These are phyloP conservation scores for Suaeda aralocaspica DNA, from an alignment of 148 eudicot species.

Conservation along the genomic window DNA sequence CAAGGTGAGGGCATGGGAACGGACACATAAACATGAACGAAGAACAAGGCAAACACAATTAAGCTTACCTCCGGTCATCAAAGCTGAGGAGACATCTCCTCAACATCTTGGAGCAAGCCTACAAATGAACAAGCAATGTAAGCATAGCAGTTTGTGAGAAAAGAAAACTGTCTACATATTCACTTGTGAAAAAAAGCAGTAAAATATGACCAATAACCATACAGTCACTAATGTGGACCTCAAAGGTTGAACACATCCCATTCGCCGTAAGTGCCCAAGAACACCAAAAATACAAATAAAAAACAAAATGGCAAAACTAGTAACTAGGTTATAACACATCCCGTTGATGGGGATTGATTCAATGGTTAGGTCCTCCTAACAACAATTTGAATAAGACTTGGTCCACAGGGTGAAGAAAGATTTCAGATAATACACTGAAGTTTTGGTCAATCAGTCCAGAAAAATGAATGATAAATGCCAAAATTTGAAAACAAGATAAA, in stretches of 20 bases:
- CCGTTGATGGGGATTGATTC: too few relatives aligned
- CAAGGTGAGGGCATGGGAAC: background rate
- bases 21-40: background rate
- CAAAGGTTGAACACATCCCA: background rate
- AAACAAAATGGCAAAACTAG: too few relatives aligned
- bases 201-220: background rate
- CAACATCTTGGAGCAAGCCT: constrained; percentile 97
- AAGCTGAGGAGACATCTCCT: constrained; percentile 98
- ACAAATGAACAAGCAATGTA: constrained; percentile 14
- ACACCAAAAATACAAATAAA: too few relatives aligned
- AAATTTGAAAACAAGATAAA: background rate
- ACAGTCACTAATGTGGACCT: background rate
- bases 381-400: background rate
- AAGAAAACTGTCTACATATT: background rate
- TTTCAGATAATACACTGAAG: background rate
- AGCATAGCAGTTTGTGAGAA: background rate
- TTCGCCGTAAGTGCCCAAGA: background rate
- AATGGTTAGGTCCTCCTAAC: too few relatives aligned
- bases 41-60: background rate
- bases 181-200: background rate
- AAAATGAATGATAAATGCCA: background rate
- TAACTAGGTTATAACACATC: too few relatives aligned
- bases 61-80: constrained; percentile 67
- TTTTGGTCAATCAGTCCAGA: background rate
- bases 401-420: background rate